Evolutionary conservation across 495 filamentous ascomycete species (phyloP), one percentile per base, ranked within the genome.

Genomic region (Haplographium delicatum): DNA sequence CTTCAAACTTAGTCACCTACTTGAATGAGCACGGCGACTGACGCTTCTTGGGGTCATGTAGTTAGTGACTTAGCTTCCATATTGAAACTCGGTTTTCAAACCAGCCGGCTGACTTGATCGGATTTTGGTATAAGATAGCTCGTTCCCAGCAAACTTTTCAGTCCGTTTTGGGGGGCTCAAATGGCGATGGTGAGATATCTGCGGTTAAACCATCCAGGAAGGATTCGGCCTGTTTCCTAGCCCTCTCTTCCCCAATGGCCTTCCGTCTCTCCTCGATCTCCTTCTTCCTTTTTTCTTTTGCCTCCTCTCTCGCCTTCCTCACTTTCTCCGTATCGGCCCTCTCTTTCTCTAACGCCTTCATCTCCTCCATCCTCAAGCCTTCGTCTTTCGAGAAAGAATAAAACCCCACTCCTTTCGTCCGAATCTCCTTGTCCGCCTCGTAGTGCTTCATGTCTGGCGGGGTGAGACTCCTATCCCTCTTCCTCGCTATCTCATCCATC

Each of bases 391-490:
- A 85, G 62, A 98, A 97, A 26, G 76, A 75, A 64, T 90, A 96
- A 63, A 96, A 98, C 0, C 89, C 94, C 5, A 86, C 85, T 0
- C 93, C 94, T 61, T 91, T 91, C 31, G 80, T 87, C 43, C 93
- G 72, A 25, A 93, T 82, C 74, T 97, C 93, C 46, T 68, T 72
- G 50, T 72, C 77, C 0, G 88, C 88, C 68, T 96, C 84, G 66
- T 96, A 98, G 64, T 97, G 94, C 64, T 68, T 68, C 39, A 82
- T 76, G 10, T 81, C 80, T 18, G 89, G 89, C 46, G 89, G 89
- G 40, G 89, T 95, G 9, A 79, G 63, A 39, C 78, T 80, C 23
- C 81, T 73, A 64, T 96, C 90, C 16, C 89, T 72, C 58, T 84
- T 83, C 49, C 71, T 65, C 13, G 89, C 91, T 1, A 93, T 69